Percentiles rank a stretch among this genome's conserved stretches.
Conservation (phyloP, 305 asterid genomes). For the Plantago lanceolata region DNA sequence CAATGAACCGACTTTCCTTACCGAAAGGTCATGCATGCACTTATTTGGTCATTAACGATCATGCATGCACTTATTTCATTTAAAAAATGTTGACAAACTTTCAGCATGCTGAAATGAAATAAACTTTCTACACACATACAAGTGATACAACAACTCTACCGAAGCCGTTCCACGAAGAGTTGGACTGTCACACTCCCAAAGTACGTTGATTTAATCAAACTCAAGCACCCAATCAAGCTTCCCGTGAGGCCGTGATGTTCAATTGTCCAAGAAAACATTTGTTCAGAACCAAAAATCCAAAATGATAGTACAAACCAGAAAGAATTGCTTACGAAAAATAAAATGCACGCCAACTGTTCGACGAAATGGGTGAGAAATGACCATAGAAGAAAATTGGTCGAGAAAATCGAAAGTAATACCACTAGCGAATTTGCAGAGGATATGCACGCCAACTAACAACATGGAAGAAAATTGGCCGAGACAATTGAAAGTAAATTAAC, state of each 20-base stretch:
- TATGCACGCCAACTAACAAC: constrained; percentile 43
- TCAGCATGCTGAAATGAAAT: constrained; percentile 53
- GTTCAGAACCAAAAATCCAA: too few relatives aligned
- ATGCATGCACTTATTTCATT: too few relatives aligned
- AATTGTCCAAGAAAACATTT: constrained; percentile 1
- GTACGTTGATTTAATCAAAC: constrained; percentile 28
- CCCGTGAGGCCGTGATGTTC: constrained; percentile 13
- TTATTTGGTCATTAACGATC: too few relatives aligned
- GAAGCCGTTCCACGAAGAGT: constrained; percentile 32
- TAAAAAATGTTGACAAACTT: constrained; percentile 50
- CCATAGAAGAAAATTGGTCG: constrained; percentile 16
- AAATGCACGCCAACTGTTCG: constrained; percentile 58
- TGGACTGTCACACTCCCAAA: constrained; percentile 36
- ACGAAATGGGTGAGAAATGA: constrained; percentile 54
- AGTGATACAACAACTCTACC: constrained; percentile 33
- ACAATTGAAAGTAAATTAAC: constrained; percentile 21
- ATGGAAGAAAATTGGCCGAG: constrained; percentile 16
- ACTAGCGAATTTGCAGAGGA: constrained; percentile 18
- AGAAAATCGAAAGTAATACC: constrained; percentile 21
- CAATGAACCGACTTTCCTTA: too few relatives aligned
- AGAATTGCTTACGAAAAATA: constrained; percentile 25
- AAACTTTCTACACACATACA: constrained; percentile 40
- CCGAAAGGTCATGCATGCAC: too few relatives aligned
- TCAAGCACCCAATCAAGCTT: constrained; percentile 36
- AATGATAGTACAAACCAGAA: too few relatives aligned